Percentiles rank a stretch among this genome's conserved stretches.
These are phyloP conservation scores for Coemansia sp. DNA, from an alignment of 192 early-diverging fungal genomes.

Conservation along the genomic window DNA sequence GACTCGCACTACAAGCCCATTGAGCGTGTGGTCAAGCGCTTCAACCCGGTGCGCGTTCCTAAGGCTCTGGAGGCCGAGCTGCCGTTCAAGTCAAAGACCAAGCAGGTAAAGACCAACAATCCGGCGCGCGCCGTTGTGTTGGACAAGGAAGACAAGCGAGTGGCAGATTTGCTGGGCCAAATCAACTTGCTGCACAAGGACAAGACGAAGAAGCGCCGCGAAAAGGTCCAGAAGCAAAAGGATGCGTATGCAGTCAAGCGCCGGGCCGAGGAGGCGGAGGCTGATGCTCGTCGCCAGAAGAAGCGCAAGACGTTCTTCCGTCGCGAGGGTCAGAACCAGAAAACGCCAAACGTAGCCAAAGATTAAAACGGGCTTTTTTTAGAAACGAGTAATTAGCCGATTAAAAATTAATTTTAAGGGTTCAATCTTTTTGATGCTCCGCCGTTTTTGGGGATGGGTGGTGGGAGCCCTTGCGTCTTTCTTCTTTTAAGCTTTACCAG, in stretches of 20 bases:
- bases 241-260: constrained; percentile 58
- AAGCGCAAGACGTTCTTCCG: constrained; percentile 73
- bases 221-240: constrained; percentile 59
- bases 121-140: constrained; percentile 78
- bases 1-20: constrained; percentile 93
- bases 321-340: constrained; percentile 58
- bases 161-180: constrained; percentile 78
- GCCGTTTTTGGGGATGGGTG: background rate
- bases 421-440: background rate
- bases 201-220: constrained; percentile 68
- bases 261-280: constrained; percentile 49
- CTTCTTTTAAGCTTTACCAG: background rate
- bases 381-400: background rate
- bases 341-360: background rate
- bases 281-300: constrained; percentile 42
- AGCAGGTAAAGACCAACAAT: constrained; percentile 49
- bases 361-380: background rate
- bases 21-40: constrained; percentile 70
- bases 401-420: background rate
- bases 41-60: constrained; percentile 81
- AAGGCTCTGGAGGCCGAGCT: constrained; percentile 77
- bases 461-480: constrained; percentile 6
- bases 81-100: constrained; percentile 90
- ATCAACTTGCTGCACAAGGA: constrained; percentile 70
- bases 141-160: constrained; percentile 89